phyloP scores from a whole-genome alignment of 73 alveolate genomes.

The Uronychia binucleata region DNA sequence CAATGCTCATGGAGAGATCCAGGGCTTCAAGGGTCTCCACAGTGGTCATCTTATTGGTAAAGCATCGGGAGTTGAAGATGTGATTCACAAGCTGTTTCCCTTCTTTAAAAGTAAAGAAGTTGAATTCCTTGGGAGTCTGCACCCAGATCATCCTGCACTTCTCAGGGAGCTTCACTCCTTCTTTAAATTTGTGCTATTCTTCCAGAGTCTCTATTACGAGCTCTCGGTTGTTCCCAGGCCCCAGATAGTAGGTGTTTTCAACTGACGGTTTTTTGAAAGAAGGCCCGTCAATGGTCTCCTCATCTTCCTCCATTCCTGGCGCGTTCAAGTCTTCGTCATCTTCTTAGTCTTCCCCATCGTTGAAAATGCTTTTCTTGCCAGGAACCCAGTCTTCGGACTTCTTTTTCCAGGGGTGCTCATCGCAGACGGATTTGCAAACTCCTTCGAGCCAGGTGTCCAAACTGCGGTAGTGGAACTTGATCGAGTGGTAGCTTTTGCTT shows the following conservation, averaged over 20 bases:
- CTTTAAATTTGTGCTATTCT: conserved; percentile 25
- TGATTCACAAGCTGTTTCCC: conserved; percentile 74
- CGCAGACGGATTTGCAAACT: conserved; percentile 78
- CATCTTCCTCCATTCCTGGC: conserved; percentile 12
- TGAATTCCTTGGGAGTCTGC: conserved; percentile 50
- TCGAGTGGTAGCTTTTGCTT: conserved; percentile 84
- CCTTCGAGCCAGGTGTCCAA: conserved; percentile 95
- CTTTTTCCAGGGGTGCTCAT: conserved; percentile 94
- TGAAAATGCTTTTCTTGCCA: conserved; percentile 66
- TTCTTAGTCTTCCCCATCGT: conserved; percentile 55
- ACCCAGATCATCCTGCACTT: conserved; percentile 59
- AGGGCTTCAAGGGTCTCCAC: conserved; percentile 60
- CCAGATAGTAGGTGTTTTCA: conserved; percentile 16
- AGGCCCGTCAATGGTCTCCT: conserved; percentile 8
- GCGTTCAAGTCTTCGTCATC: conserved; percentile 57
- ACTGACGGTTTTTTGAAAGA: background rate
- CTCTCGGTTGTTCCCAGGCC: conserved; percentile 53
- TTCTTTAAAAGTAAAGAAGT: conserved; percentile 47
- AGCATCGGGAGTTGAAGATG: conserved; percentile 68
- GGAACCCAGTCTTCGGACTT: conserved; percentile 71
- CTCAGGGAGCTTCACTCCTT: conserved; percentile 55
- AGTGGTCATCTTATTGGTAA: conserved; percentile 62
- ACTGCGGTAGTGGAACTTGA: conserved; percentile 85
- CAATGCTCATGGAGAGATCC: conserved; percentile 26
- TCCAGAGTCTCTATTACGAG: conserved; percentile 25